Percentiles rank a stretch among this genome's conserved stretches.
phyloP scores from a whole-genome alignment of 306 rosid species.

The Senna tora region DNA sequence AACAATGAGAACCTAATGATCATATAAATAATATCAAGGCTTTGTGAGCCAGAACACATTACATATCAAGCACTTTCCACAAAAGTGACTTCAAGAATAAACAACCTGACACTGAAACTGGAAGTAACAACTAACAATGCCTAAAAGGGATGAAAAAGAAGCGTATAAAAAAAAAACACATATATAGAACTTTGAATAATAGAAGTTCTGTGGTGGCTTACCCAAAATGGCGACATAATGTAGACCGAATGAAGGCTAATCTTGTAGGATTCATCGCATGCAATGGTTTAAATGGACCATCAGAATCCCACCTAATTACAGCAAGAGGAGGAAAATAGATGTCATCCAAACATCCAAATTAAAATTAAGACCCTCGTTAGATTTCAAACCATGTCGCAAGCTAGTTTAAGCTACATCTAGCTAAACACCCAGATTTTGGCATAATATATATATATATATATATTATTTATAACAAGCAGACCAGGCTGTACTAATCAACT shows the following conservation, averaged over 20 bases:
- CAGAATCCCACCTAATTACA: constrained; percentile 85
- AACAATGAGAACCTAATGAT: constrained; percentile 38
- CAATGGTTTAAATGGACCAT: constrained; percentile 92
- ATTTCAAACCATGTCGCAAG: not conserved
- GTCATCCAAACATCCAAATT: not conserved
- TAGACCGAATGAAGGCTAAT: constrained; percentile 79
- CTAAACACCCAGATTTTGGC: no score
- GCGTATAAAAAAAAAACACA: not conserved
- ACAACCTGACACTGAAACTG: constrained; percentile 9
- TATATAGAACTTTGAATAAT: not conserved
- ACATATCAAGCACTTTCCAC: not conserved
- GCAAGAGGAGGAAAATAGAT: constrained; percentile 3
- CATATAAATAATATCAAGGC: constrained; percentile 10
- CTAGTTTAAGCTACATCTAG: not conserved
- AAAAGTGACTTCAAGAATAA: constrained; percentile 13
- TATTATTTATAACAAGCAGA: no score
- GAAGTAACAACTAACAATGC: not conserved
- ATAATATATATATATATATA: no score
- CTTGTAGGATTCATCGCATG: constrained; percentile 90
- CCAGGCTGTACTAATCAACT: not conserved
- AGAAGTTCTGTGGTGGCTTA: constrained; percentile 27
- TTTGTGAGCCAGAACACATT: not conserved
- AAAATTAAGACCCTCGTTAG: not conserved
- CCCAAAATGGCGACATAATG: constrained; percentile 85
- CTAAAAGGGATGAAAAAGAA: not conserved